Percentiles rank a stretch among this genome's conserved stretches.
These are phyloP conservation scores for Jacaranda copaia DNA, from an alignment of 257 asterid species.

Conservation along the genomic window DNA sequence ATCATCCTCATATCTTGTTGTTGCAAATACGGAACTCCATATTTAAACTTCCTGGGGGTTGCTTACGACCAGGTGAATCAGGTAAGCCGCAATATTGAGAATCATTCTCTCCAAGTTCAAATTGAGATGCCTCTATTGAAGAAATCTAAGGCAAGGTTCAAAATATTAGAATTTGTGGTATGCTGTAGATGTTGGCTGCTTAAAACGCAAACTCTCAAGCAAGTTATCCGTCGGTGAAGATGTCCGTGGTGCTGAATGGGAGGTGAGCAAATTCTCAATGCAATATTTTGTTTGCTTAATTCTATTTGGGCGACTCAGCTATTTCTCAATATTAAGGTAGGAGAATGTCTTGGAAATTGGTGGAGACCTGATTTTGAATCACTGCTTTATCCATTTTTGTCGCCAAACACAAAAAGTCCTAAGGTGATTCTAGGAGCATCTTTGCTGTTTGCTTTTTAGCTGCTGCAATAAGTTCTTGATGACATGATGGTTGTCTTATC, in stretches of 20 bases:
- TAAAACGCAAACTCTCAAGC: slow-evolving; percentile 63
- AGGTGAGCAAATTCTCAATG: slow-evolving; percentile 35
- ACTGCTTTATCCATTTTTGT: slow-evolving; percentile 52
- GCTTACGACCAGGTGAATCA: slow-evolving; percentile 59
- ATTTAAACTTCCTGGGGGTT: slow-evolving; percentile 69
- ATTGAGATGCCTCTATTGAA: neutral
- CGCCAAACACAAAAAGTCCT: slow-evolving; percentile 49
- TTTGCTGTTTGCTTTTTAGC: neutral
- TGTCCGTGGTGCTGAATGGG: slow-evolving; percentile 51
- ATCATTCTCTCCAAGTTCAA: neutral
- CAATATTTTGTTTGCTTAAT: neutral
- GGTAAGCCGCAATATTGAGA: slow-evolving; percentile 33
- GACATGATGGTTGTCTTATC: slow-evolving; percentile 20
- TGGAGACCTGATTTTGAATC: slow-evolving; percentile 64
- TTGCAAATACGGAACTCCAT: slow-evolving; percentile 56
- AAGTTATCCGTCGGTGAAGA: slow-evolving; percentile 50
- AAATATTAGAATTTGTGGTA: neutral
- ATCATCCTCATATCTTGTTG: slow-evolving; percentile 61
- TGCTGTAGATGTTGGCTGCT: slow-evolving; percentile 49
- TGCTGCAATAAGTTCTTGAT: slow-evolving; percentile 6
- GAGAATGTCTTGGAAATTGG: slow-evolving; percentile 73
- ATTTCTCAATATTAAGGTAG: slow-evolving; percentile 44
- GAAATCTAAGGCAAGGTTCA: neutral
- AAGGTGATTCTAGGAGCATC: slow-evolving; percentile 48
- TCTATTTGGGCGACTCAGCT: slow-evolving; percentile 1